Conservation (phyloP, 1,284 basidiomycete species). For the Meripilus lineatus region DNA sequence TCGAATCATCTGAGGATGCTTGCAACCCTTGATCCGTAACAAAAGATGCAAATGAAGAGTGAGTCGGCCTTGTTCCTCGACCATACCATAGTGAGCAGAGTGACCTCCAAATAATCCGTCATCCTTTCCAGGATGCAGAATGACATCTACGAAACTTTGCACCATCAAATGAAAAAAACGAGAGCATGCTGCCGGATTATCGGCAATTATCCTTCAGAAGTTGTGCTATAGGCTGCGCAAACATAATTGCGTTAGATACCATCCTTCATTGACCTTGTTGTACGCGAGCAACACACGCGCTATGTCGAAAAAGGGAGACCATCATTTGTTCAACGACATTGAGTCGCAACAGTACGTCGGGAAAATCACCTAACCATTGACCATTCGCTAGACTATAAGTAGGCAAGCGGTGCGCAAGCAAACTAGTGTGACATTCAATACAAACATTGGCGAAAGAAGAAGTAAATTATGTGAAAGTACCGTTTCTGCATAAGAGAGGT, state of each 20-base stretch:
- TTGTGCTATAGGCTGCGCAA: conserved; percentile 17
- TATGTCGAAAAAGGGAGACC: conserved; percentile 27
- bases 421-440: not conserved
- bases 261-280: no score
- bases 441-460: no score
- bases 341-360: conserved; percentile 23
- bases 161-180: conserved; percentile 12
- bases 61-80: conserved; percentile 32
- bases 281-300: conserved; percentile 26
- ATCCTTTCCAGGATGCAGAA: conserved; percentile 17
- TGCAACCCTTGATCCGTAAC: no score
- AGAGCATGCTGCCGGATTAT: conserved; percentile 27
- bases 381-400: conserved; percentile 29
- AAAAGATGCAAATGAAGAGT: no score
- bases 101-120: conserved; percentile 29
- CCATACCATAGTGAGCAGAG: conserved; percentile 30
- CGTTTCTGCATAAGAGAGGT: no score
- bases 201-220: conserved; percentile 14
- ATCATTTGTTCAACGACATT: conserved; percentile 29
- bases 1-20: conserved; percentile 13
- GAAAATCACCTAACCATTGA: conserved; percentile 35
- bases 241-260: conserved; percentile 33
- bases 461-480: no score
- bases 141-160: conserved; percentile 26
- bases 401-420: conserved; percentile 14